phyloP scores from a whole-genome alignment of 2,329 filamentous ascomycete species.

The Pezicula radicicola region DNA sequence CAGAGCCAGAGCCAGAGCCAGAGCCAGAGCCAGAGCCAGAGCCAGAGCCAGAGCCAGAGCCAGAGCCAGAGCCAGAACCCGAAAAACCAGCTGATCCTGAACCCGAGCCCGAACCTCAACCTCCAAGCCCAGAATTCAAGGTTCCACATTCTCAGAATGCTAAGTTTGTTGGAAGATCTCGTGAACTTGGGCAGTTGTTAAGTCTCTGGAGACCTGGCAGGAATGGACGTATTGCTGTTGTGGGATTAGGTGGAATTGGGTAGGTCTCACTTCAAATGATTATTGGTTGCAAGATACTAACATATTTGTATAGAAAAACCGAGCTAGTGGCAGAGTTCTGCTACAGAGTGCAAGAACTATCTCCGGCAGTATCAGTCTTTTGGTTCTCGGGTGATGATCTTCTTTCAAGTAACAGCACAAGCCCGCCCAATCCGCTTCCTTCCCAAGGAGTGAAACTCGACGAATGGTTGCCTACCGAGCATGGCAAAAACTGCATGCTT shows the following conservation, averaged over 20 bases:
- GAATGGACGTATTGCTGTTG: constrained; percentile 17
- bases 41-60: background rate
- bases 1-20: background rate
- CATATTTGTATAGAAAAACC: constrained; percentile 14
- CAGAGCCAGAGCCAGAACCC: constrained; percentile 2
- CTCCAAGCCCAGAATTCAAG: constrained; percentile 11
- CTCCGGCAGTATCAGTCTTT: constrained; percentile 17
- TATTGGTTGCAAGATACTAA: constrained; percentile 2
- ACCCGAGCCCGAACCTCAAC: too few species aligned
- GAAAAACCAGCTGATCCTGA: background rate
- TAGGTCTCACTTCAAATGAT: constrained; percentile 3
- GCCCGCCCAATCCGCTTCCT: background rate
- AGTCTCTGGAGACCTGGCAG: constrained; percentile 20
- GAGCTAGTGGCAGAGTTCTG: constrained; percentile 20
- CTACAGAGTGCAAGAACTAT: constrained; percentile 17
- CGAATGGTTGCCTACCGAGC: constrained; percentile 10
- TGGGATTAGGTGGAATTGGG: constrained; percentile 23
- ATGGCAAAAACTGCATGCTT: constrained; percentile 9
- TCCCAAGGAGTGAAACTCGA: constrained; percentile 9
- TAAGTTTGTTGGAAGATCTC: constrained; percentile 18
- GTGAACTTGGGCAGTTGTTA: constrained; percentile 14
- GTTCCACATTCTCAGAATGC: constrained; percentile 16
- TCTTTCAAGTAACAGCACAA: background rate
- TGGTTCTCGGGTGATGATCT: constrained; percentile 18
- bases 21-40: background rate